Evolutionary conservation across 2,329 filamentous ascomycete species (phyloP), one percentile per base, ranked within the genome.

Genomic region (Exophiala sideris): DNA sequence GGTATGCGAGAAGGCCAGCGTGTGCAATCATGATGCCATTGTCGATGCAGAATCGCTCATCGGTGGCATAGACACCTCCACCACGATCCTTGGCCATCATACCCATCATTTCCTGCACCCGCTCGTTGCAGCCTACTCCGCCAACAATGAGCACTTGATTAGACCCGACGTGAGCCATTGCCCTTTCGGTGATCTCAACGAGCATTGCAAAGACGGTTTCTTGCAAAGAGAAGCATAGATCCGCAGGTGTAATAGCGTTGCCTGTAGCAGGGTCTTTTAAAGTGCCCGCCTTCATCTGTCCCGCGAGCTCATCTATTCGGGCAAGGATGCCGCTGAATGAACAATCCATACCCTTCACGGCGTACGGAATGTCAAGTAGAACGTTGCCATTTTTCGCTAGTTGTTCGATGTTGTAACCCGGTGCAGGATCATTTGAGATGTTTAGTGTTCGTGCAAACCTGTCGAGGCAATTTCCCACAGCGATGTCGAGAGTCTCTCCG

Each of bases 21-120:
- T 99, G 92, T 1, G 94, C 94, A 75, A 99, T 99, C 94, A 99
- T 99, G 68, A 99, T 97, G 45, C 94, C 94, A 66, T 99, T 99
- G 72, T 99, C 94, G 64, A 99, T 99, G 70, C 94, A 99, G 70
- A 96, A 99, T 42, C 94, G 80, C 77, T 99, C 94, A 69, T 99
- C 94, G 0, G 92, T 97, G 20, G 94, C 91, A 73, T 88, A 96
- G 3, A 97, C 89, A 65, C 84, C 91, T 3, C 94, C 94, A 49
- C 91, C 89, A 35, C 94, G 78, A 70, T 96, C 91, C 41, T 78
- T 78, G 12, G 91, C 92, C 94, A 99, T 99, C 44, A 87, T 78
- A 12, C 89, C 91, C 94, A 99, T 99, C 94, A 99, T 99, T 66
- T 95, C 84, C 76, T 99, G 94, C 62, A 99, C 70, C 3, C 94